These are phyloP conservation scores for Phanerodontia chrysosporium DNA, from an alignment of 768 basidiomycete genomes.

Conservation along the genomic window DNA sequence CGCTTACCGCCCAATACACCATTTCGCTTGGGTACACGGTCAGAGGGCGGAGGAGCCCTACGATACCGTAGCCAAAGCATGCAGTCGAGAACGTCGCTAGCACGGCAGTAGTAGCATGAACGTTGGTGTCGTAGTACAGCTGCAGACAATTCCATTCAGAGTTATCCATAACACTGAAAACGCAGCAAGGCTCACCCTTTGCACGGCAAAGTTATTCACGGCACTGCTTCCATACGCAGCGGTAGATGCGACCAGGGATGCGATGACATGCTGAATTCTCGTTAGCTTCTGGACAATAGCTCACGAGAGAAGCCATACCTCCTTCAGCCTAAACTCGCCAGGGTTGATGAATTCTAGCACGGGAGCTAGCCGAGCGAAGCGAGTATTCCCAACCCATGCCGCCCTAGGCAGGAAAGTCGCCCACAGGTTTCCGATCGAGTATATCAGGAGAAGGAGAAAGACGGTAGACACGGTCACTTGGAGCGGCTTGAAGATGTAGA, in stretches of 20 bases:
- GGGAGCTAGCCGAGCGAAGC: constrained; percentile 36
- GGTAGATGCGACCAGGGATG: constrained; percentile 53
- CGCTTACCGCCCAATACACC: constrained; percentile 54
- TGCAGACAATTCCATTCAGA: constrained; percentile 17
- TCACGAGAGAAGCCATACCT: constrained; percentile 32
- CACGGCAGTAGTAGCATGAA: constrained; percentile 50
- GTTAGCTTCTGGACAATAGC: not conserved
- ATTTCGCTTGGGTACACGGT: constrained; percentile 61
- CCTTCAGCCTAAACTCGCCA: constrained; percentile 53
- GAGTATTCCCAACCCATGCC: constrained; percentile 39
- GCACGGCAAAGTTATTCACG: constrained; percentile 59
- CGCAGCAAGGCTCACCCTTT: constrained; percentile 34
- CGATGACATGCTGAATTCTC: constrained; percentile 45
- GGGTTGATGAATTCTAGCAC: constrained; percentile 50
- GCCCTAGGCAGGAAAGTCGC: constrained; percentile 40
- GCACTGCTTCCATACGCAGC: constrained; percentile 50
- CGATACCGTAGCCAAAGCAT: constrained; percentile 60
- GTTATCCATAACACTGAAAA: not conserved
- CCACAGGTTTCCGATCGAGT: constrained; percentile 49
- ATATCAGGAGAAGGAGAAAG: constrained; percentile 52
- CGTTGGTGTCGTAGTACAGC: constrained; percentile 58
- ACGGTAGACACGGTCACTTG: constrained; percentile 48
- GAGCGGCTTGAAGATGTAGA: constrained; percentile 58
- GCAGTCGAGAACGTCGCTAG: constrained; percentile 62
- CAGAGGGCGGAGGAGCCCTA: constrained; percentile 53